Conservation (phyloP, 2,329 filamentous ascomycete species). For the Aspergillus quadricinctus region DNA sequence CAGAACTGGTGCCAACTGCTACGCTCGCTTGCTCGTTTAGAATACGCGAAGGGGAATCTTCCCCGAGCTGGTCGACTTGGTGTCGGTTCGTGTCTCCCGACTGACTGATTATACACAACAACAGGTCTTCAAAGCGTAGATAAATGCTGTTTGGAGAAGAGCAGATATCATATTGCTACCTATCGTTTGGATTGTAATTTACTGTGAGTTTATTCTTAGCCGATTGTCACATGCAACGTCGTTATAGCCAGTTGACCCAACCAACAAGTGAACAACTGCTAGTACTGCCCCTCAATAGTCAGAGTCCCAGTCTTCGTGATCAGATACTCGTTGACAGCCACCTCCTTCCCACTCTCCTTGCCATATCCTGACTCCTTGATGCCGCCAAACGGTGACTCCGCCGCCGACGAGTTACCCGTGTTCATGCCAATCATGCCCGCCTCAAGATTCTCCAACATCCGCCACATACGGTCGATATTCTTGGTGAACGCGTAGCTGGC, state of each 20-base stretch:
- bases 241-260: background rate
- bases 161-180: background rate
- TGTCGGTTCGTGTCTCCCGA: background rate
- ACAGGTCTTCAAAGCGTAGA: too few species aligned
- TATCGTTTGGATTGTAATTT: background rate
- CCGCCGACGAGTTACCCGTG: conserved; percentile 61
- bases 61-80: background rate
- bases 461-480: conserved; percentile 61
- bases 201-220: background rate
- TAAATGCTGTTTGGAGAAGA: too few species aligned
- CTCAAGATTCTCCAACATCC: conserved; percentile 63
- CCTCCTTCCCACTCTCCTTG: conserved; percentile 64
- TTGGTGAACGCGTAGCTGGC: conserved; percentile 67
- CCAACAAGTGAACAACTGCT: conserved; percentile 1
- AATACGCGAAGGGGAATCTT: background rate
- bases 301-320: conserved; percentile 64
- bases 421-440: conserved; percentile 68
- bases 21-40: background rate
- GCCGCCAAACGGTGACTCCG: conserved; percentile 63
- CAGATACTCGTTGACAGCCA: conserved; percentile 59
- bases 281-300: conserved; percentile 55
- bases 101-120: too few species aligned
- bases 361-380: conserved; percentile 66
- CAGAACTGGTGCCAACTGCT: too few species aligned
- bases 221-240: background rate